phyloP scores from a whole-genome alignment of 495 filamentous ascomycete species.

The Staphylotrichum tortipilum region DNA sequence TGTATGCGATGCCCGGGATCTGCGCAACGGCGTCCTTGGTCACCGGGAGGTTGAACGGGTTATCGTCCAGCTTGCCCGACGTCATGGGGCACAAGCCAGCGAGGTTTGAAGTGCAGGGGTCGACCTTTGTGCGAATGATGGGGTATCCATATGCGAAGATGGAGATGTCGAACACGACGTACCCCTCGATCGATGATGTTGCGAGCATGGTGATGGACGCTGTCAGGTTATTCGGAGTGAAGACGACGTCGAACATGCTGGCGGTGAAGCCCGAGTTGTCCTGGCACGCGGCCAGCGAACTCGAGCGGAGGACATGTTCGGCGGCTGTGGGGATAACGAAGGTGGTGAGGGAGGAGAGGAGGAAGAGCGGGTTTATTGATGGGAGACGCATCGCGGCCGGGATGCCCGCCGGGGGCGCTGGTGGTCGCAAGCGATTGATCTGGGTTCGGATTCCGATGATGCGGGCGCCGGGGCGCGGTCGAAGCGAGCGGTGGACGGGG shows the following conservation, averaged over 20 bases:
- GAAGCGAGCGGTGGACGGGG: background rate
- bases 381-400: conserved; percentile 29
- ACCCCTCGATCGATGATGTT: conserved; percentile 75
- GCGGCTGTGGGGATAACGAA: conserved; percentile 21
- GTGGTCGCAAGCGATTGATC: background rate
- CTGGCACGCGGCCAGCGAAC: conserved; percentile 70
- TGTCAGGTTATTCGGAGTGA: conserved; percentile 66
- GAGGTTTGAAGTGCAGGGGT: conserved; percentile 68
- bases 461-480: too few relatives aligned
- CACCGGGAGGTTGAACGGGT: conserved; percentile 60
- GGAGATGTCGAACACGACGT: conserved; percentile 68
- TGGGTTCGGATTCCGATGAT: background rate
- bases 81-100: conserved; percentile 89
- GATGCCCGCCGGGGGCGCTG: background rate
- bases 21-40: conserved; percentile 44
- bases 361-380: conserved; percentile 21
- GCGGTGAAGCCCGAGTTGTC: conserved; percentile 72
- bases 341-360: conserved; percentile 29
- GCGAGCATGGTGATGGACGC: conserved; percentile 70
- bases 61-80: conserved; percentile 67
- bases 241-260: conserved; percentile 71
- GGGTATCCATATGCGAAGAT: conserved; percentile 77
- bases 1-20: conserved; percentile 83
- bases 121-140: conserved; percentile 51
- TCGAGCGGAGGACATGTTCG: conserved; percentile 53